Percentiles rank a stretch among this genome's conserved stretches.
phyloP scores from a whole-genome alignment of 192 early-diverging fungal genomes.

The Mortierella hygrophila region DNA sequence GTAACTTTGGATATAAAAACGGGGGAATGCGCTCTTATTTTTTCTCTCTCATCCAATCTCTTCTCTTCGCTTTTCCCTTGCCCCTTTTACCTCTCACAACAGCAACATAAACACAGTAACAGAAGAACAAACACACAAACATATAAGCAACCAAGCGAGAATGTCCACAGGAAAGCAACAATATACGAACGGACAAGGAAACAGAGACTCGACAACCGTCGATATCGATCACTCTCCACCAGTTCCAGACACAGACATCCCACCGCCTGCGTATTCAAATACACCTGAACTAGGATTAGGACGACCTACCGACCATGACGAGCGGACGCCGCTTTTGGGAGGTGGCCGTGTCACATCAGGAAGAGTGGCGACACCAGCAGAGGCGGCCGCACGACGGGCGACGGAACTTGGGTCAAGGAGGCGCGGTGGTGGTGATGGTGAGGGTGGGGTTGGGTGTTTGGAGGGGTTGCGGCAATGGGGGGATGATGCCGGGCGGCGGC shows the following conservation, averaged over 20 bases:
- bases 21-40: not conserved
- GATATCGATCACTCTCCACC: not conserved
- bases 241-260: not conserved
- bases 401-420: no score
- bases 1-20: not conserved
- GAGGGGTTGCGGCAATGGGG: no score
- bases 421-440: no score
- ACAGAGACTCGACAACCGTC: not conserved
- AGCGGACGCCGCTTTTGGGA: not conserved
- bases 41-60: not conserved
- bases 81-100: not conserved
- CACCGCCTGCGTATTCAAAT: not conserved
- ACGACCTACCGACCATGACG: not conserved
- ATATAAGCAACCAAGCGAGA: no score
- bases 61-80: not conserved
- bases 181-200: not conserved
- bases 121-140: no score
- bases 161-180: constrained; percentile 1
- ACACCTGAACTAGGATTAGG: not conserved
- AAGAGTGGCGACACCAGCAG: not conserved
- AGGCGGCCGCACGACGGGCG: not conserved
- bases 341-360: not conserved
- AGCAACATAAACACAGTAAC: not conserved
- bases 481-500: no score
- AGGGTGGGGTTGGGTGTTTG: no score